Conservation (phyloP, 73 alveolate genomes). For the Paramecium pentaurelia region DNA sequence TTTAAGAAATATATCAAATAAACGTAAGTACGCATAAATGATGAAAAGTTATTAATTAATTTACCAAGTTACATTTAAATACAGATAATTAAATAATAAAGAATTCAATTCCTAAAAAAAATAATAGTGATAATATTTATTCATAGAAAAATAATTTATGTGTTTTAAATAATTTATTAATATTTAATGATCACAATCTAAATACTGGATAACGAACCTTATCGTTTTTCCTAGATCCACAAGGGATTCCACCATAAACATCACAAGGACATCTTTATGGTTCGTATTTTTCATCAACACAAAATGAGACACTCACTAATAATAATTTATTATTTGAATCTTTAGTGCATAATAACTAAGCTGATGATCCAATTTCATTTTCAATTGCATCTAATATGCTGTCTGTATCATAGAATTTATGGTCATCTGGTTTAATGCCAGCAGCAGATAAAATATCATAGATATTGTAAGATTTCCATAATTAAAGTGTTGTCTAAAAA, state of each 20-base stretch:
- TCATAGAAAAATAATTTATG: too few relatives aligned
- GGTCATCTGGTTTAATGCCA: neutral
- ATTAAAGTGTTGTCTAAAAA: neutral
- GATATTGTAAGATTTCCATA: conserved; percentile 1
- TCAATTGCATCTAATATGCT: neutral
- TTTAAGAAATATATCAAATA: too few relatives aligned
- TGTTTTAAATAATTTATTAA: too few relatives aligned
- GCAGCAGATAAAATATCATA: neutral
- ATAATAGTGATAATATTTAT: too few relatives aligned
- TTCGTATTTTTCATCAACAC: neutral
- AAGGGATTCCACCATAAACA: conserved; percentile 42
- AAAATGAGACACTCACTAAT: conserved; percentile 27
- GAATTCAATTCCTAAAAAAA: too few relatives aligned
- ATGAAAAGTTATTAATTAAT: too few relatives aligned
- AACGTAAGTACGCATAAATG: too few relatives aligned
- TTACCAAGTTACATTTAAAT: too few relatives aligned
- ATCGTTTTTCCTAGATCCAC: conserved; percentile 3
- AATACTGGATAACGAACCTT: conserved; percentile 16
- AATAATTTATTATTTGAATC: neutral
- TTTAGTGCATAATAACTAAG: conserved; percentile 6
- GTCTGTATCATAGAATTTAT: neutral
- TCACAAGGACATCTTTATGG: conserved; percentile 26
- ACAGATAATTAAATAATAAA: too few relatives aligned
- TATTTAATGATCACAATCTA: neutral
- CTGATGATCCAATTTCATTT: neutral